Conservation (phyloP, 345 rosid species). For the Ailanthus altissimus region DNA sequence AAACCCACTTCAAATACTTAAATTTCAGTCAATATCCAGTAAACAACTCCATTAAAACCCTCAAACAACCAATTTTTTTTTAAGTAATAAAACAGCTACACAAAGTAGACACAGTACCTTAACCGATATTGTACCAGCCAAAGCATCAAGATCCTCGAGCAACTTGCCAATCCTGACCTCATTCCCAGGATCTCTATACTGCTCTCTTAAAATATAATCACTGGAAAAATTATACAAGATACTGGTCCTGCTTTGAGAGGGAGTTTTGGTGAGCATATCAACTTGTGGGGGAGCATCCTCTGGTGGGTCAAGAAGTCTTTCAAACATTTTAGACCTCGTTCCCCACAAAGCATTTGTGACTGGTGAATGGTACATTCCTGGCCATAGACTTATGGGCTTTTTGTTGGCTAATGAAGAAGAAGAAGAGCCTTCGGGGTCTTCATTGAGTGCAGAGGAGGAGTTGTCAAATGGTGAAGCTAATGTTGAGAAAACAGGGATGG, state of each 20-base stretch:
- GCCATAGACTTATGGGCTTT: constrained; percentile 84
- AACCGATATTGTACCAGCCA: constrained; percentile 87
- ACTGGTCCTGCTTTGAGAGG: constrained; percentile 65
- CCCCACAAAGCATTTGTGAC: constrained; percentile 84
- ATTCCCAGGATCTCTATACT: constrained; percentile 90
- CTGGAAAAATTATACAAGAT: constrained; percentile 66
- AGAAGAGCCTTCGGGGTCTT: constrained; percentile 6
- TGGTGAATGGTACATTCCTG: constrained; percentile 88
- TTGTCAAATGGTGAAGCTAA: constrained; percentile 52
- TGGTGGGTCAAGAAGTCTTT: constrained; percentile 73
- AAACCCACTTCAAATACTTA: constrained; percentile 18
- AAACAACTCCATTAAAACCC: neutral
- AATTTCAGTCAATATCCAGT: constrained; percentile 17
- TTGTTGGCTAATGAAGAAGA: constrained; percentile 22
- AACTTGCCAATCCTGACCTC: constrained; percentile 84
- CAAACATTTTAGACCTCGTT: constrained; percentile 71
- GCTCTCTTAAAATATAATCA: constrained; percentile 71
- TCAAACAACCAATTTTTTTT: neutral
- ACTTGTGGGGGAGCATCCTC: constrained; percentile 83
- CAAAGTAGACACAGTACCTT: constrained; percentile 44
- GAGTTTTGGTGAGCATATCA: constrained; percentile 60
- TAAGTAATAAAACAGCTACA: neutral
- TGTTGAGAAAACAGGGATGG: constrained; percentile 68
- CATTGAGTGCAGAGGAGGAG: constrained; percentile 19
- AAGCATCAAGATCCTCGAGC: constrained; percentile 93